Evolutionary conservation across 1,139 yeast species (phyloP), one percentile per base, ranked within the genome.

Genomic region (Suhomyces kunorum): DNA sequence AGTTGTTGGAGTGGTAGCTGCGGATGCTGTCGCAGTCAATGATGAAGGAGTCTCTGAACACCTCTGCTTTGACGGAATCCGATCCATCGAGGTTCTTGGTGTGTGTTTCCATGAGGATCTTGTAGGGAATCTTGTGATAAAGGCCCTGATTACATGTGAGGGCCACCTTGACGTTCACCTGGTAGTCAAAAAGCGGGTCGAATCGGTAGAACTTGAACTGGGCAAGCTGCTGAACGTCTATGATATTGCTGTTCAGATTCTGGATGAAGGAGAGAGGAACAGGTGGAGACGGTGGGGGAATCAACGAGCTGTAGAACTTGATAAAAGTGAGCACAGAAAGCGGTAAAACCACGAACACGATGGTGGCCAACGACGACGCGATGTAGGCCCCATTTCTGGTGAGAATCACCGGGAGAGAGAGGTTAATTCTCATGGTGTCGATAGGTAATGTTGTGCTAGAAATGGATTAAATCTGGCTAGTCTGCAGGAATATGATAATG

Each of bases 271-370:
- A 47, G 5, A 69, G 49, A 1, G 67, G 64, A 1, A 65, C 46
- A 9, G 45, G 28, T 5, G 66, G 56, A 4, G 59, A 45, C 1
- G 67, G 58, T 6, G 51, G 51, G 3, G 76, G 76, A 13, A 71
- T 57, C 16, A 71, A 52, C 24, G 56, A 46, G 37, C 55, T 48
- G 54, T 69, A 68, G 50, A 71, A 66, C 48, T 63, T 63, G 46
- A 61, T 47, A 55, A 66, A 71, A 5, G 71, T 52, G 20, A 69
- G 44, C 12, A 64, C 42, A 0, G 77, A 65, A 45, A 67, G 55
- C 3, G 78, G 77, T 2, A 71, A 42, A 6, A 72, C 57, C 6
- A 66, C 48, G 4, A 56, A 38, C 6, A 55, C 34, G 14, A 55
- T 33, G 9, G 59, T 42, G 28, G 44, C 23, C 14, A 31, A 18